Conservation (phyloP, 2,329 filamentous ascomycete species). For the Septoria petroselini region DNA sequence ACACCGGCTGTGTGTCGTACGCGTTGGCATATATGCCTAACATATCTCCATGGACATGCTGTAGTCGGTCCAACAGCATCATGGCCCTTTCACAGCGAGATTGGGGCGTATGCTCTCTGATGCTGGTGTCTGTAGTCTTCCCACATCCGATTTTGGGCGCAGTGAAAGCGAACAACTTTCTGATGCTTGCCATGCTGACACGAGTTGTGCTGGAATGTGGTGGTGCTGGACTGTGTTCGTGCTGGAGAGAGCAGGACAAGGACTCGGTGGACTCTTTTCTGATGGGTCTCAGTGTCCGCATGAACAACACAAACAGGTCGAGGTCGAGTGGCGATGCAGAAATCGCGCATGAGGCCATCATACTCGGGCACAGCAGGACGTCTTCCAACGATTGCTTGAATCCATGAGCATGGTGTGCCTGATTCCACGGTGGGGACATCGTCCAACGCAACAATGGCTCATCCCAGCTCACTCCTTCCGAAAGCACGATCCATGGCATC, state of each 20-base stretch:
- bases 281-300: neutral
- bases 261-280: neutral
- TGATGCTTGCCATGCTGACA: neutral
- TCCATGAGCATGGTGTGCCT: neutral
- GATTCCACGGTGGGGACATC: neutral
- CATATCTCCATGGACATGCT: slow-evolving; percentile 7
- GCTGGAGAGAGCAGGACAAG: neutral
- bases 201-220: neutral
- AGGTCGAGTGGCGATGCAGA: neutral
- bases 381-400: slow-evolving; percentile 3
- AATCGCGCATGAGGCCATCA: neutral
- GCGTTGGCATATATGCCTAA: slow-evolving; percentile 2
- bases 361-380: neutral
- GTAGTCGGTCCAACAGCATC: slow-evolving; percentile 5
- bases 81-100: slow-evolving; percentile 5
- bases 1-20: slow-evolving; percentile 6
- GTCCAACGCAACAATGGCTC: slow-evolving; percentile 1
- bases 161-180: slow-evolving; percentile 3
- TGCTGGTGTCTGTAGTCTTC: neutral
- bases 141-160: neutral
- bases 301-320: neutral
- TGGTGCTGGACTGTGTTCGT: too few species aligned
- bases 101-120: neutral
- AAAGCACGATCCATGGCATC: slow-evolving; percentile 39
- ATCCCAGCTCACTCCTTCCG: slow-evolving; percentile 36